These are phyloP conservation scores for Murraya koenigii DNA, from an alignment of 345 rosid genomes.

Conservation along the genomic window DNA sequence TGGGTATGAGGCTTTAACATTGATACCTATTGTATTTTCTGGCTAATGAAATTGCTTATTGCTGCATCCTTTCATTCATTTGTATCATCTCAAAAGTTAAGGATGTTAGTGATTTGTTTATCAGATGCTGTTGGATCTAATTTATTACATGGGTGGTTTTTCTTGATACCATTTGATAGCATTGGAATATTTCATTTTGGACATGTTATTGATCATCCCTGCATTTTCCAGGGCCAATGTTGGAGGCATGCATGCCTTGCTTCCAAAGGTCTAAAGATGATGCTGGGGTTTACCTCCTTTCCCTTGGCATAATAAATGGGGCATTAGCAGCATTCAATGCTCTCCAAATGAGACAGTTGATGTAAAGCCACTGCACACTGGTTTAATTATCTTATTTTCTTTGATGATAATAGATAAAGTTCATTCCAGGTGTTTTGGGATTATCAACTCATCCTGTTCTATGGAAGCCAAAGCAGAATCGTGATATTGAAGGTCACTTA, in stretches of 20 bases:
- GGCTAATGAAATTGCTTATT: background rate
- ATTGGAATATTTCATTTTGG: conserved; percentile 15
- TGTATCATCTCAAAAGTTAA: no score
- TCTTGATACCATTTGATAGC: conserved; percentile 8
- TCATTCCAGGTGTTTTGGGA: conserved; percentile 22
- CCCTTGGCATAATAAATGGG: conserved; percentile 29
- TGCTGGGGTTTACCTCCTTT: conserved; percentile 25
- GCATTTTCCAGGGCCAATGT: conserved; percentile 55
- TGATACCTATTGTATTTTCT: background rate
- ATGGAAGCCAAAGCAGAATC: conserved; percentile 8
- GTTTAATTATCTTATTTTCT: background rate
- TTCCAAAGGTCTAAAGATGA: conserved; percentile 43
- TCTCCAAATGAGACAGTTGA: conserved; percentile 14
- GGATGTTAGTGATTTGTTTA: background rate
- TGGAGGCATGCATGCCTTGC: conserved; percentile 37
- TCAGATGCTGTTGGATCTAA: background rate
- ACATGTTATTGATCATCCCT: conserved; percentile 36
- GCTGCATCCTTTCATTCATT: background rate
- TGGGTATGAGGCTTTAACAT: conserved; percentile 1
- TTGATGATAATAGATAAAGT: conserved; percentile 5
- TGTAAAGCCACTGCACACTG: conserved; percentile 8
- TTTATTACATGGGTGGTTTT: conserved; percentile 3
- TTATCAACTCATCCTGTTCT: background rate
- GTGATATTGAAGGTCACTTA: conserved; percentile 8
- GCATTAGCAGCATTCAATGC: conserved; percentile 23